Conservation (phyloP, 805 yeast genomes). For the Yarrowia hollandica region DNA sequence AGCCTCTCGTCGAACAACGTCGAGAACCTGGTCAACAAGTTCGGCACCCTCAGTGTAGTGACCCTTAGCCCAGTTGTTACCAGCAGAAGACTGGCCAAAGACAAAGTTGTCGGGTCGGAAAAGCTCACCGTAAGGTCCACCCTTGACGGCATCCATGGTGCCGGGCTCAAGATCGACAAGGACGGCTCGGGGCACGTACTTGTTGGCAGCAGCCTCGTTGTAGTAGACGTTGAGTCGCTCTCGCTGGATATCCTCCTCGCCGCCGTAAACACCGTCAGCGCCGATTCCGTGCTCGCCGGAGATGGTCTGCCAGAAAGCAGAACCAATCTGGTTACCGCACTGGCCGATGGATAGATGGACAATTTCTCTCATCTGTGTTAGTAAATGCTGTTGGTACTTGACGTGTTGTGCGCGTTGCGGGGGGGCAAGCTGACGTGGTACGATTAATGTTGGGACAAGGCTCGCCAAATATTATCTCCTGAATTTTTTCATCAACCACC, state of each 20-base stretch:
- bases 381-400: not conserved
- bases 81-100: constrained; percentile 89
- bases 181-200: constrained; percentile 91
- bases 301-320: constrained; percentile 48
- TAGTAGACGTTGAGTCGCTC: constrained; percentile 77
- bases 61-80: constrained; percentile 97
- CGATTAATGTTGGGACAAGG: not conserved
- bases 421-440: not conserved
- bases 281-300: constrained; percentile 47
- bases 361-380: constrained; percentile 30
- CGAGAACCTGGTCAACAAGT: constrained; percentile 84
- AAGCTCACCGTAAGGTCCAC: constrained; percentile 77
- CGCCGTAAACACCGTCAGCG: constrained; percentile 39
- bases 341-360: constrained; percentile 95
- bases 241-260: constrained; percentile 37
- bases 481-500: not conserved
- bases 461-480: constrained; percentile 1
- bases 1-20: constrained; percentile 88
- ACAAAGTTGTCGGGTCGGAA: constrained; percentile 92
- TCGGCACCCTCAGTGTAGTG: constrained; percentile 97
- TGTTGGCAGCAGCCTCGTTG: constrained; percentile 81
- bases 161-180: constrained; percentile 94
- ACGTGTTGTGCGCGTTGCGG: not conserved
- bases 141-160: constrained; percentile 80
- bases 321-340: constrained; percentile 93